Evolutionary conservation across 352 stramenopile species (phyloP), one percentile per base, ranked within the genome.

Genomic region (Aphanomyces invadans): DNA sequence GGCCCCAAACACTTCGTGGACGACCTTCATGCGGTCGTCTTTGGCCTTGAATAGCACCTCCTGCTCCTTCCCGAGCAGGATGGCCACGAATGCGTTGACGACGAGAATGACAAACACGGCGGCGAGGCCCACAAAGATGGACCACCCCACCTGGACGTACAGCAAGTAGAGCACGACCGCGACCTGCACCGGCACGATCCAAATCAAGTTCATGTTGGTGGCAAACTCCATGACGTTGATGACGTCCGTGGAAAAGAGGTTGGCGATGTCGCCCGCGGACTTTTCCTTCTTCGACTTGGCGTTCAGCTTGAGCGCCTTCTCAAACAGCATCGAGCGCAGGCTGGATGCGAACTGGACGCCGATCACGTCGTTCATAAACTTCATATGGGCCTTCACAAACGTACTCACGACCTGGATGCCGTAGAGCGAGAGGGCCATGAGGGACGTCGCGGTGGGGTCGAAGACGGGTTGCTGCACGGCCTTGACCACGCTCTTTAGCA

Each of bases 221-320:
- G 79, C 72, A 0, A 72, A 79, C 7, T 44, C 69, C 29, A 86
- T 25, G 3, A 86, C 17, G 31, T 68, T 82, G 32, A 90, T 73
- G 0, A 89, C 79, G 71, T 98, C 94, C 36, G 96, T 88, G 4
- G 86, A 90, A 65, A 97, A 95, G 4, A 98, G 76, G 65, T 98
- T 98, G 5, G 87, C 80, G 39, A 98, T 89, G 72, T 98, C 88
- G 49, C 84, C 87, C 2, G 78, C 33, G 31, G 9, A 38, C 49
- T 56, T 46, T 5, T 67, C 60, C 26, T 67, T 67, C 7, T 23
- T 57, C 3, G 55, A 48, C 32, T 17, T 45, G 51, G 91, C 74
- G 49, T 29, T 48, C 28, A 70, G 38, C 19, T 54, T 44, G 29
- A 67, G 31, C 29, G 71, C 69, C 61, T 85, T 85, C 23, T 69